Evolutionary conservation across 805 yeast species (phyloP).

Genomic region (Barnettozyma sucrosica): DNA sequence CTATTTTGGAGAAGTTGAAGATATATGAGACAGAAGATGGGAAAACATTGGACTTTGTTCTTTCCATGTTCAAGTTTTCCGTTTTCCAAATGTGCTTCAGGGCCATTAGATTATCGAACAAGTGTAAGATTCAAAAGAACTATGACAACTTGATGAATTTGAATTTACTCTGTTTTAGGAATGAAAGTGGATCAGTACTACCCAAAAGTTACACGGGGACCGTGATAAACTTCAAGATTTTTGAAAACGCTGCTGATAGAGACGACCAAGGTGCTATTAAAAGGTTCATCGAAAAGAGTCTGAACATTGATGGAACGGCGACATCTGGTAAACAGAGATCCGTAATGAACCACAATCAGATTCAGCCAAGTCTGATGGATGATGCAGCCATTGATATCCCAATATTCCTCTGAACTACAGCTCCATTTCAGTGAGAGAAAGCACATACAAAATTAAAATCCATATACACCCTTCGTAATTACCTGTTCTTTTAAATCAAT

Average conservation of each 20-base stretch:
- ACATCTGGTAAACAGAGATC: not conserved
- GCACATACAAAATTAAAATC: not conserved
- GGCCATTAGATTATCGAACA: constrained; percentile 44
- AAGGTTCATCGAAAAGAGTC: constrained; percentile 7
- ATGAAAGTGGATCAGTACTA: constrained; percentile 13
- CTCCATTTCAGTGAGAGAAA: not conserved
- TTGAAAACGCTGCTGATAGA: constrained; percentile 20
- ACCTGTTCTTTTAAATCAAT: not conserved
- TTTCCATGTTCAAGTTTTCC: constrained; percentile 37
- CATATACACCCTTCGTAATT: not conserved
- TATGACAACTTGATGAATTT: constrained; percentile 33
- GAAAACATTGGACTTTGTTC: constrained; percentile 2
- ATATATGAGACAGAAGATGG: constrained; percentile 18
- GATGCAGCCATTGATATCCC: constrained; percentile 21
- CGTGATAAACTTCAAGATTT: constrained; percentile 33
- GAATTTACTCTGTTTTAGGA: constrained; percentile 36
- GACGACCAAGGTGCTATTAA: constrained; percentile 4
- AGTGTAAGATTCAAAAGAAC: constrained; percentile 52
- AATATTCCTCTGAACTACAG: constrained; percentile 15
- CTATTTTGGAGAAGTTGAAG: constrained; percentile 55
- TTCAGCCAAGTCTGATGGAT: not conserved
- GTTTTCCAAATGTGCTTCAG: constrained; percentile 42
- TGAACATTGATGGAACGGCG: not conserved
- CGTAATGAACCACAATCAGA: not conserved
- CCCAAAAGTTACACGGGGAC: constrained; percentile 37